Evolutionary conservation across 2,329 filamentous ascomycete species (phyloP).

Genomic region (Penicillium sp.): DNA sequence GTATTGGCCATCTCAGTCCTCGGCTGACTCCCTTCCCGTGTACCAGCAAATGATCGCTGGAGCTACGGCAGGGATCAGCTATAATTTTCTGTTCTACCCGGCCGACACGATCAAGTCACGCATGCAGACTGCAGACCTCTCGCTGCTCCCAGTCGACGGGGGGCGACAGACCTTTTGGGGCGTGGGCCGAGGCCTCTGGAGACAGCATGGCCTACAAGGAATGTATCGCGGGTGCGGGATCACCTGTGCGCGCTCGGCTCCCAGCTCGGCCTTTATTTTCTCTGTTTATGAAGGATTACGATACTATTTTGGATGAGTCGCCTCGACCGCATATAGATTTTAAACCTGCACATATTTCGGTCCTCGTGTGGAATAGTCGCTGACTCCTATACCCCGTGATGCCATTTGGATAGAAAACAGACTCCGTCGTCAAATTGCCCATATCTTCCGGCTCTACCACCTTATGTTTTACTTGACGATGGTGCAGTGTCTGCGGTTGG

Average conservation of each 20-base stretch:
- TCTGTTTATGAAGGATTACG: slow-evolving; percentile 89
- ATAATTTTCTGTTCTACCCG: slow-evolving; percentile 97
- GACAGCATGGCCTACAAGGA: slow-evolving; percentile 73
- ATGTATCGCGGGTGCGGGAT: slow-evolving; percentile 95
- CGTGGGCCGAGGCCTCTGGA: slow-evolving; percentile 73
- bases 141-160: slow-evolving; percentile 40
- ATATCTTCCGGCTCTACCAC: no score
- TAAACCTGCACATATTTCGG: no score
- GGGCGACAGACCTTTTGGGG: slow-evolving; percentile 66
- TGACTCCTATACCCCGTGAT: no score
- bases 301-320: slow-evolving; percentile 54
- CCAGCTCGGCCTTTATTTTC: slow-evolving; percentile 97
- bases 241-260: slow-evolving; percentile 80
- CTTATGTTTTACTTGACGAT: no score
- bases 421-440: no score
- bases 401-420: no score
- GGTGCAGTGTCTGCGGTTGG: no score
- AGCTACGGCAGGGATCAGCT: slow-evolving; percentile 82
- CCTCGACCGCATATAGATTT: slow-evolving; percentile 13
- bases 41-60: slow-evolving; percentile 87
- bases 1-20: slow-evolving; percentile 26
- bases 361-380: no score
- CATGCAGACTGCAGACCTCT: slow-evolving; percentile 83
- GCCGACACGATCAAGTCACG: slow-evolving; percentile 96
- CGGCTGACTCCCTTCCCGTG: slow-evolving; percentile 62